phyloP scores from a whole-genome alignment of 2,329 filamentous ascomycete genomes.

The Pseudogymnoascus sp. region DNA sequence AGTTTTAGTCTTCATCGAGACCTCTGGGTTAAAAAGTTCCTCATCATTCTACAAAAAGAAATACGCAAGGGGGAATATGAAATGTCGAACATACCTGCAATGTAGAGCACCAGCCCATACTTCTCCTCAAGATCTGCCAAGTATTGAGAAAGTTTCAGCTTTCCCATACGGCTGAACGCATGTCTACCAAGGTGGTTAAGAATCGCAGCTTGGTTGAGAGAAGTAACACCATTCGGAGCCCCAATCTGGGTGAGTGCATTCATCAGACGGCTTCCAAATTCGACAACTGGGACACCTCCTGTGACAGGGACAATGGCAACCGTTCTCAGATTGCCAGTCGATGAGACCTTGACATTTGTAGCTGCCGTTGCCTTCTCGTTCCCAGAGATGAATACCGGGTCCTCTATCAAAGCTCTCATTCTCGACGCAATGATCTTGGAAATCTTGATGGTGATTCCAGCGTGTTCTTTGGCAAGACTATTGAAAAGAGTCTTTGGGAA shows the following conservation, averaged over 20 bases:
- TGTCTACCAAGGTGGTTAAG: conserved; percentile 91
- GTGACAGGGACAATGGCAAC: conserved; percentile 89
- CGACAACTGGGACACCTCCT: conserved; percentile 82
- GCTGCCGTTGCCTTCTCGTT: conserved; percentile 53
- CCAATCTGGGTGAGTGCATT: conserved; percentile 85
- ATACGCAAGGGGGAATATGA: conserved; percentile 19
- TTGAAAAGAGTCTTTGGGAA: conserved; percentile 96
- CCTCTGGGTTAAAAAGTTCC: conserved; percentile 19
- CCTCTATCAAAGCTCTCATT: conserved; percentile 82
- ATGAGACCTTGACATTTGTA: conserved; percentile 61
- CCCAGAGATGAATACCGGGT: conserved; percentile 58
- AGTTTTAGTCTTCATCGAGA: conserved; percentile 23
- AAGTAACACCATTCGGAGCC: conserved; percentile 79
- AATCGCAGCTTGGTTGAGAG: conserved; percentile 87
- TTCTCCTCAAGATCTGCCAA: conserved; percentile 95
- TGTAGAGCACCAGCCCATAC: conserved; percentile 88
- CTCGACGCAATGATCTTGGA: conserved; percentile 96
- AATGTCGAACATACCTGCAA: conserved; percentile 54
- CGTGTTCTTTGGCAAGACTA: conserved; percentile 92
- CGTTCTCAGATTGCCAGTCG: conserved; percentile 84
- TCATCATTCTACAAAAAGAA: conserved; percentile 36
- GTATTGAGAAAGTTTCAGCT: conserved; percentile 90
- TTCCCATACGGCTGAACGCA: conserved; percentile 95
- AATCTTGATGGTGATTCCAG: conserved; percentile 97
- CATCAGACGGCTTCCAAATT: conserved; percentile 85